phyloP scores from a whole-genome alignment of 208 protist genomes.

The Leptomonas pyrrhocoris region DNA sequence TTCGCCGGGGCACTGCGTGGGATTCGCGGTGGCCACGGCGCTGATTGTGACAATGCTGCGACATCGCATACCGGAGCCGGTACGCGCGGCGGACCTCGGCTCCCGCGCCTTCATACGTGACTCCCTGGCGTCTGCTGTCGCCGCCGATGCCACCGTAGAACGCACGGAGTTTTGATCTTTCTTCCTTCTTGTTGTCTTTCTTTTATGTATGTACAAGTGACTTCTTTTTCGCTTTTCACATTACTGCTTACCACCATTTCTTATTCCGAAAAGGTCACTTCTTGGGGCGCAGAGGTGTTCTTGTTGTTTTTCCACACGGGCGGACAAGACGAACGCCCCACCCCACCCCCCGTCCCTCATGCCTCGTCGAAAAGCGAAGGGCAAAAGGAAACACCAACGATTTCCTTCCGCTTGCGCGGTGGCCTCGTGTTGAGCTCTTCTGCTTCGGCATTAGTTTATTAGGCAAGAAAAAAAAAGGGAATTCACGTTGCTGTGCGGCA shows the following conservation, averaged over 20 bases:
- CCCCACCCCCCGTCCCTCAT: no score
- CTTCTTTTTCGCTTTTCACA: constrained; percentile 6
- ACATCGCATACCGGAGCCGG: constrained; percentile 92
- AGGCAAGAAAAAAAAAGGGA: no score
- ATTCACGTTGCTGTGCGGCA: no score
- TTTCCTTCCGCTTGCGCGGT: no score
- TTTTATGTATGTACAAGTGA: neutral
- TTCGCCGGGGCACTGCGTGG: constrained; percentile 91
- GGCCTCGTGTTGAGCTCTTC: no score
- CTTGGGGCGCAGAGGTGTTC: neutral
- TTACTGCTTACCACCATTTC: neutral
- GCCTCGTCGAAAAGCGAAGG: no score
- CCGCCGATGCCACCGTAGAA: neutral
- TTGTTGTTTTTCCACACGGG: neutral
- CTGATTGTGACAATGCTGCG: constrained; percentile 48
- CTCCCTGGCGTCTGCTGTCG: constrained; percentile 5
- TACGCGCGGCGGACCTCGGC: constrained; percentile 89
- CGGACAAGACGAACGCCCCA: no score
- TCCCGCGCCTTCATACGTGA: constrained; percentile 84
- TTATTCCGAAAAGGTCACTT: neutral
- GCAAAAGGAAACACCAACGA: no score
- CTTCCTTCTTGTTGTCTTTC: constrained; percentile 9
- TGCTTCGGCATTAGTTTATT: no score
- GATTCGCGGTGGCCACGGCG: constrained; percentile 70
- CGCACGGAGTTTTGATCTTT: neutral